Evolutionary conservation across 2,329 filamentous ascomycete genomes (phyloP).

Genomic region (Curvularia sp.): DNA sequence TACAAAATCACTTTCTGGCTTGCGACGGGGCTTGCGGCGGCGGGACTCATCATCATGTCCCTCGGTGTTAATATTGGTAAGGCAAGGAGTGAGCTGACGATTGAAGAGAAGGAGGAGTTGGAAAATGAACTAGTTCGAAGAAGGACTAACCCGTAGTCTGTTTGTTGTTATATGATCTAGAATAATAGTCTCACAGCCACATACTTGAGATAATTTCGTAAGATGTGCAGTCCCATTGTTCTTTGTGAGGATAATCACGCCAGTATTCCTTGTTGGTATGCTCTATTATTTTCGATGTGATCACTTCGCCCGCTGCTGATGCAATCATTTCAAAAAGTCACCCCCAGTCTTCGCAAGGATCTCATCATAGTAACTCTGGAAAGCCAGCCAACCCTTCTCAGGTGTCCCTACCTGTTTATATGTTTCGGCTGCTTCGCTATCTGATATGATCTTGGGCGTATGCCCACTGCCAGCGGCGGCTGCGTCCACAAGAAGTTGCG

Average conservation of each 20-base stretch:
- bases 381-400: slow-evolving; percentile 62
- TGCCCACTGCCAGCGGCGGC: slow-evolving; percentile 48
- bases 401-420: slow-evolving; percentile 55
- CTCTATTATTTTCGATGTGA: not conserved
- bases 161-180: not conserved
- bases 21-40: slow-evolving; percentile 38
- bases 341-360: slow-evolving; percentile 60
- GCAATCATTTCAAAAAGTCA: slow-evolving; percentile 54
- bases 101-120: slow-evolving; percentile 43
- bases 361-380: slow-evolving; percentile 63
- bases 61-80: slow-evolving; percentile 49
- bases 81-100: slow-evolving; percentile 45
- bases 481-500: slow-evolving; percentile 55
- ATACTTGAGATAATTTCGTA: not conserved
- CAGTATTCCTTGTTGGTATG: not conserved
- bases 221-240: not conserved
- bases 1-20: slow-evolving; percentile 52
- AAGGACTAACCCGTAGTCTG: slow-evolving; percentile 10
- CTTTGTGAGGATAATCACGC: not conserved
- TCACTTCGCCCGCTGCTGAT: not conserved
- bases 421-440: slow-evolving; percentile 51
- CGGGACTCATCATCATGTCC: slow-evolving; percentile 47
- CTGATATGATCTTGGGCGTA: slow-evolving; percentile 52
- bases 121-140: slow-evolving; percentile 40
- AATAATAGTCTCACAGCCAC: not conserved